Evolutionary conservation across 2,329 filamentous ascomycete species (phyloP), one percentile per base, ranked within the genome.

Genomic region (Grosmannia huntii): DNA sequence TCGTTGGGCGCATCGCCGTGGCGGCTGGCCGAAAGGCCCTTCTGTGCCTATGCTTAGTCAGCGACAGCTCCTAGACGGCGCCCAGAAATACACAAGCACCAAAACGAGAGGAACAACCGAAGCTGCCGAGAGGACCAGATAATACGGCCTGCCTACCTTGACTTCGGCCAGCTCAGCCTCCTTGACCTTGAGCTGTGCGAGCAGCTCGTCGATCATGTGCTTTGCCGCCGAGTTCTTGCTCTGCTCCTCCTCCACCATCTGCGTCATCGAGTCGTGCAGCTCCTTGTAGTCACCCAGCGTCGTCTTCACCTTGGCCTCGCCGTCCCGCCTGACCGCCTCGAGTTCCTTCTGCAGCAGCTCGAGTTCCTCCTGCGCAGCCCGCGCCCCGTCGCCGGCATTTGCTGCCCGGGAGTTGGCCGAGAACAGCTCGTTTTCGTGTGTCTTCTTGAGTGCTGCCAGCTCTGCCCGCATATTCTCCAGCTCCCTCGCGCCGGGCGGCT

Each of bases 151-250:
- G 63, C 69, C 23, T 69, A 84, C 82, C 74, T 79, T 79, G 59
- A 76, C 80, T 68, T 85, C 82, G 19, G 76, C 79, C 65, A 85
- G 72, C 69, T 85, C 82, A 48, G 82, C 81, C 49, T 85, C 81
- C 72, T 81, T 83, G 56, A 85, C 79, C 71, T 80, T 83, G 62
- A 82, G 71, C 65, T 79, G 78, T 41, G 79, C 78, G 63, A 78
- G 73, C 65, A 78, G 66, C 63, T 80, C 75, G 57, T 75, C 75
- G 33, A 75, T 65, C 68, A 73, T 76, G 58, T 75, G 71, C 67
- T 80, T 75, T 52, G 75, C 71, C 21, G 73, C 73, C n/a, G 67
- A 64, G 58, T 64, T 58, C 62, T 65, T 65, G 57, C 65, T 75
- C 64, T 78, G 75, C 56, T 79, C 78, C 65, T 84, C 81, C 66